Conservation (phyloP, 2,329 filamentous ascomycete genomes). For the Periconia sp. region DNA sequence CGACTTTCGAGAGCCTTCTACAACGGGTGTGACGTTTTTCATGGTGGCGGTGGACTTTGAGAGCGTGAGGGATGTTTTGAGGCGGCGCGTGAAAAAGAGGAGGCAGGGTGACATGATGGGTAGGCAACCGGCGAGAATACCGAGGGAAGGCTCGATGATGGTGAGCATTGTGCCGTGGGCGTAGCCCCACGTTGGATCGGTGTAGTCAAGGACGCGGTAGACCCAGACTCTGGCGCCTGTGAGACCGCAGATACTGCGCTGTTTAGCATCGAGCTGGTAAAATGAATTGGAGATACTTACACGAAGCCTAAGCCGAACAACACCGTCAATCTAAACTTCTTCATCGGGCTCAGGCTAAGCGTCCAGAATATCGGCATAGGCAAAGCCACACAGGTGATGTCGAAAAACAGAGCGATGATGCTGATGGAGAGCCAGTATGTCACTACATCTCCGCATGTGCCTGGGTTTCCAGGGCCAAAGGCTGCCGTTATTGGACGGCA, state of each 20-base stretch:
- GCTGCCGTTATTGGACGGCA: conserved; percentile 1
- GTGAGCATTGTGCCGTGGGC: conserved; percentile 3
- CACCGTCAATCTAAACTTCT: conserved; percentile 10
- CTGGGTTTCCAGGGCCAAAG: conserved; percentile 1
- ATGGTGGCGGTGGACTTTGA: too few species aligned
- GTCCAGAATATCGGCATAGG: conserved; percentile 8
- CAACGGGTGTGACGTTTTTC: too few species aligned
- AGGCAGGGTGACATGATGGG: too few species aligned
- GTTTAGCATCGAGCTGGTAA: not conserved
- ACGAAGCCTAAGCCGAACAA: conserved; percentile 8
- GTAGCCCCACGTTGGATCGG: conserved; percentile 5
- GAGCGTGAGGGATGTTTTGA: too few species aligned
- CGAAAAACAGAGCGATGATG: conserved; percentile 6
- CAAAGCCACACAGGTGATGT: conserved; percentile 4
- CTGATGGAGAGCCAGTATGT: conserved; percentile 4
- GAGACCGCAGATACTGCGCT: conserved; percentile 7
- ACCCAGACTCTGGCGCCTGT: conserved; percentile 2
- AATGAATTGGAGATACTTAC: conserved; percentile 1
- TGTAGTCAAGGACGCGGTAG: conserved; percentile 3
- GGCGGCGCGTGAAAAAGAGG: too few species aligned
- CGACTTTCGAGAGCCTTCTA: too few species aligned
- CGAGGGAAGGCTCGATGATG: conserved; percentile 5
- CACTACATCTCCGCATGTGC: conserved; percentile 2
- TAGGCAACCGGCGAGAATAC: conserved; percentile 7
- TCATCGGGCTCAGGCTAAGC: not conserved